Base-by-base conservation (phyloP, 805 yeast species). In the Candida sanyiensis region DNA sequence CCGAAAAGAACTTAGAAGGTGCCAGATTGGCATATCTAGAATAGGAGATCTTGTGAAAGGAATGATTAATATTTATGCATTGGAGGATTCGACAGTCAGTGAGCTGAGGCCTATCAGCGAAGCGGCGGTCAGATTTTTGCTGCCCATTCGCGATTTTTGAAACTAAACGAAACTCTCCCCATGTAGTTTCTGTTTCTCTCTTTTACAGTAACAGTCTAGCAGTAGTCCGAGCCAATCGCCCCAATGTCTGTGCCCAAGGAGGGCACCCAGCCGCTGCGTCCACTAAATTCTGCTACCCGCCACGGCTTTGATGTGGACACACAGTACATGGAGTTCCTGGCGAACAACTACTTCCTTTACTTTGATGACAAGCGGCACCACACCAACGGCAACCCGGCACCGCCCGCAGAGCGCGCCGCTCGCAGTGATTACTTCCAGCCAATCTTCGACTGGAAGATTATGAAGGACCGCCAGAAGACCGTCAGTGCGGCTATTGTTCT, bases 361-460 rank as follows among this genome's bases (percentile, higher is more conserved):
- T 90, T 74, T 57, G 96, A 88, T 55, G 90, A 87, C 54, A 90
- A 93, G 58, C 75, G 97, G 35, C 96, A 93, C 58, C 83, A 80
- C 48, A 83, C 96, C 2, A 84, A 86, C 44, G 96, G 95, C 16
- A 83, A 78, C 51, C 95, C 96, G 2, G 65, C 73, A 7, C 65
- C 78, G 2, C 73, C 68, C 8, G 77, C 70, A 22, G 80, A 75
- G 51, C 72, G 70, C 47, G 46, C 48, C 11, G 52, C 57, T 19
- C 72, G 71, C 39, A 61, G 58, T 18, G 69, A 71, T 32, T 74
- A 73, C 47, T 80, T 72, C 57, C 85, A 82, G 56, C 82, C 86
- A 4, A 80, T 84, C 3, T 62, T 77, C 3, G 97, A 90, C 56
- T 93, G 98, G 98, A 83, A 94, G 48, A 73, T 80, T 22, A 83